Evolutionary conservation across 352 stramenopile genomes (phyloP).

Genomic region (Phytophthora fragariae): DNA sequence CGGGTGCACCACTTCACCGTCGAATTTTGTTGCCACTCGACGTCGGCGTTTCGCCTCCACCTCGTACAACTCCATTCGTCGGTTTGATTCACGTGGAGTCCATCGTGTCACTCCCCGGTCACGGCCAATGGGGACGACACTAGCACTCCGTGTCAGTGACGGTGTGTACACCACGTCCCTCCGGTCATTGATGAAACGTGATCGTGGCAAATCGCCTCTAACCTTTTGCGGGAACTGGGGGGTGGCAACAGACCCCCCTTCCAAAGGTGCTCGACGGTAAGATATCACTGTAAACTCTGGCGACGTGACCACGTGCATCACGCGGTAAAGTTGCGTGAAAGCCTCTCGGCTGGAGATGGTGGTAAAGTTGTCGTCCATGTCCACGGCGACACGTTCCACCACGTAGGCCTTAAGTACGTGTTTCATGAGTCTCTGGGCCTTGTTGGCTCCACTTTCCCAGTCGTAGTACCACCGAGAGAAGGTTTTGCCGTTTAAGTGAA

Average conservation of each 20-base stretch:
- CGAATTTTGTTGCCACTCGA: not conserved
- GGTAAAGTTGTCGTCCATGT: constrained; percentile 47
- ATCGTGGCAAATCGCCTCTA: not conserved
- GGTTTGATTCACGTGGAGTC: not conserved
- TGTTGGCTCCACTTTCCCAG: constrained; percentile 77
- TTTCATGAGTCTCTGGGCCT: constrained; percentile 73
- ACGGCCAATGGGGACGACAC: constrained; percentile 14
- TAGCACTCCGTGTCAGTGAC: constrained; percentile 5
- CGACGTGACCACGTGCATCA: constrained; percentile 58
- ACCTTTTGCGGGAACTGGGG: constrained; percentile 7
- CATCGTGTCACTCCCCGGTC: not conserved
- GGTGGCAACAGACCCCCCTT: constrained; percentile 20
- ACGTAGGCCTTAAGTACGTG: constrained; percentile 74
- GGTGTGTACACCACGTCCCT: not conserved
- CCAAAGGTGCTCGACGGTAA: constrained; percentile 63
- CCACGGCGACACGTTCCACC: constrained; percentile 48
- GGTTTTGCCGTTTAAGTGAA: constrained; percentile 62
- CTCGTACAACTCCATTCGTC: constrained; percentile 3
- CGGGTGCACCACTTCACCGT: constrained; percentile 1
- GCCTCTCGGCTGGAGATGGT: constrained; percentile 22
- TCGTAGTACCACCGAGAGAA: constrained; percentile 75
- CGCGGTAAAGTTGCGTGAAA: constrained; percentile 47
- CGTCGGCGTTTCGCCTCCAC: constrained; percentile 21
- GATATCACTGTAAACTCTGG: constrained; percentile 79
- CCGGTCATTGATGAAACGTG: not conserved